Base-by-base conservation (phyloP, 441 rosid species). In the Erodium trifolium region DNA sequence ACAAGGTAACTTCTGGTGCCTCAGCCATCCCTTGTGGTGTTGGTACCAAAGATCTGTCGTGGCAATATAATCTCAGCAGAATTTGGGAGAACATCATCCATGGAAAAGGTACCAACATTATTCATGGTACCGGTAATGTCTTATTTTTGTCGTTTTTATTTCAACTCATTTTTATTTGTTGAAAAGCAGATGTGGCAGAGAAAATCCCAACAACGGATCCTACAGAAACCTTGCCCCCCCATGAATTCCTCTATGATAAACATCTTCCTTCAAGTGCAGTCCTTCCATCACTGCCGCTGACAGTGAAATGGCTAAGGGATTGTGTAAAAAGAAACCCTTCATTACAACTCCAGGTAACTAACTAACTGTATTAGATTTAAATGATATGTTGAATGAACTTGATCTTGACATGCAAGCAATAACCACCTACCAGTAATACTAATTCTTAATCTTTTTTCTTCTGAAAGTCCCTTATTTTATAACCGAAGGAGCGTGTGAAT, bases 281-380 rank as follows among this genome's bases (percentile, higher is more conserved):
- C 27, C 79, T 88, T 71, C 85, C 96, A 69, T 87, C 96, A 9
- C 76, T 92, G 75, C 96, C 98, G 27, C 66, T 84, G 88, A 78
- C 94, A 29, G 88, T 92, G 69, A 87, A 88, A 70, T 90, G 93
- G 96, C 70, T 92, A 70, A 86, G 95, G 77, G 93, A 88, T 67
- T 82, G 90, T 63, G 94, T 85, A 23, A 80, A 79, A 72, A 79
- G 86, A 65, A 89, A 92, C 67, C 98, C 91, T 69, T 80, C 90
- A 1, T 17, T 89, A 39, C 78, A 85, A 73, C 69, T 62, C 17
- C 65, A 62, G 65, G 65, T 62, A 62, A 62, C 29, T 18, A 62
- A 62, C 29, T 18, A 59, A 11, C 4, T 62, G 7, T 3, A 11
- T 17, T 12, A 11, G 37, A 23, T 62, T 62, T 2, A 41, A 3